Percentiles rank a stretch among this genome's conserved stretches.
Evolutionary conservation across 225 moss, liverwort and hornwort genomes (phyloP).

Genomic region (Marchantia paleacea): DNA sequence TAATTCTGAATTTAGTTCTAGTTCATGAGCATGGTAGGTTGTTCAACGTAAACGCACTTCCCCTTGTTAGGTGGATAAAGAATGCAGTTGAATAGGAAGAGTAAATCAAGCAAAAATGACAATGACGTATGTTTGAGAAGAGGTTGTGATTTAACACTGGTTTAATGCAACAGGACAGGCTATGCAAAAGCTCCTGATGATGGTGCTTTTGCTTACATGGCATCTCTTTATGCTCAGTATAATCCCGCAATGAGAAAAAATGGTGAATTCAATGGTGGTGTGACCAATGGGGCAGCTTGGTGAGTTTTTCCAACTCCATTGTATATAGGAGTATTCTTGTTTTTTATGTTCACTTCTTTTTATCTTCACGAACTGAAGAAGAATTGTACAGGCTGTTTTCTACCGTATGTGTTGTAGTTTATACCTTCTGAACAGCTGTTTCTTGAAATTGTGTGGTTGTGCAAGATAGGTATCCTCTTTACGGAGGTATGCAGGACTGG

Average conservation of each 20-base stretch:
- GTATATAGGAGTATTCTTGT: neutral
- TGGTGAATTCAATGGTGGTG: constrained; percentile 65
- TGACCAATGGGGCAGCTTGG: constrained; percentile 95
- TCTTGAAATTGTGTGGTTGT: neutral
- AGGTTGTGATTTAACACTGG: neutral
- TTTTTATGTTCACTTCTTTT: neutral
- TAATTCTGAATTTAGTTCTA: too few relatives aligned
- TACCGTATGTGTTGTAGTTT: neutral
- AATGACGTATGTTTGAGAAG: neutral
- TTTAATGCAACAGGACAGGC: constrained; percentile 51
- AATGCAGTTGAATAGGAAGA: too few relatives aligned
- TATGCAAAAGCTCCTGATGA: constrained; percentile 81
- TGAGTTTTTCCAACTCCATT: constrained; percentile 25
- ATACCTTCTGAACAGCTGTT: neutral
- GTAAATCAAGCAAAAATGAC: too few relatives aligned
- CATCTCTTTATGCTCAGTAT: constrained; percentile 64
- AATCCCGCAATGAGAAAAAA: constrained; percentile 67
- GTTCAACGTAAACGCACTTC: too few relatives aligned
- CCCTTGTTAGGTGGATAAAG: too few relatives aligned
- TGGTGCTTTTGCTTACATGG: constrained; percentile 64
- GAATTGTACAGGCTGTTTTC: neutral
- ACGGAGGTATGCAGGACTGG: constrained; percentile 99
- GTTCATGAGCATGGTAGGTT: too few relatives aligned
- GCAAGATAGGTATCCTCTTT: constrained; percentile 79
- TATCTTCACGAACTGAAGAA: neutral